phyloP scores from a whole-genome alignment of 192 early-diverging fungal genomes.

The Coemansia sp. region DNA sequence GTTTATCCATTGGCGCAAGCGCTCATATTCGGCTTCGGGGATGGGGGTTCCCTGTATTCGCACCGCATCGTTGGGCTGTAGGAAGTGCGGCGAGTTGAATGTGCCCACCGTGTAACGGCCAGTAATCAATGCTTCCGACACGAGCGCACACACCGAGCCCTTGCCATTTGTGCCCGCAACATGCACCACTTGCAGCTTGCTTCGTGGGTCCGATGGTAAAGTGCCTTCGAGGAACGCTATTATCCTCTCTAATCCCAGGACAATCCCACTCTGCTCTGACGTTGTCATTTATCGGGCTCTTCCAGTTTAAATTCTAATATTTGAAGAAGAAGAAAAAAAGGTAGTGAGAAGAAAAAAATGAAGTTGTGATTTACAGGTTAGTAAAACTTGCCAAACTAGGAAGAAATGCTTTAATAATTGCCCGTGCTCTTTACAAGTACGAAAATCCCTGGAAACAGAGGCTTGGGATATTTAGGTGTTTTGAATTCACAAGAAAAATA shows the following conservation, averaged over 20 bases:
- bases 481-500: no score
- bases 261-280: constrained; percentile 20
- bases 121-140: constrained; percentile 33
- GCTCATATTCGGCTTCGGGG: constrained; percentile 31
- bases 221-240: constrained; percentile 45
- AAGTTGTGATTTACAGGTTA: constrained; percentile 59
- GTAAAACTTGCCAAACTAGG: constrained; percentile 57
- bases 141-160: constrained; percentile 72
- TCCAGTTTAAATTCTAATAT: no score
- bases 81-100: constrained; percentile 79
- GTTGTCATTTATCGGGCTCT: not conserved
- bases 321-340: no score
- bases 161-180: constrained; percentile 91
- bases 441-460: no score
- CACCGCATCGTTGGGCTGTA: constrained; percentile 64
- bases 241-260: constrained; percentile 53
- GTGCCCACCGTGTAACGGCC: constrained; percentile 56
- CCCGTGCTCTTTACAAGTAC: no score
- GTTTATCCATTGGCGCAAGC: constrained; percentile 42
- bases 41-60: constrained; percentile 59
- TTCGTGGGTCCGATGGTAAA: constrained; percentile 55
- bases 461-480: no score
- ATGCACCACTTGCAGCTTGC: constrained; percentile 61
- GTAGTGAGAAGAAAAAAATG: constrained; percentile 37
- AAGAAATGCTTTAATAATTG: no score